Conservation (phyloP, 2,329 filamentous ascomycete species). For the Orbilia blumenaviensis region DNA sequence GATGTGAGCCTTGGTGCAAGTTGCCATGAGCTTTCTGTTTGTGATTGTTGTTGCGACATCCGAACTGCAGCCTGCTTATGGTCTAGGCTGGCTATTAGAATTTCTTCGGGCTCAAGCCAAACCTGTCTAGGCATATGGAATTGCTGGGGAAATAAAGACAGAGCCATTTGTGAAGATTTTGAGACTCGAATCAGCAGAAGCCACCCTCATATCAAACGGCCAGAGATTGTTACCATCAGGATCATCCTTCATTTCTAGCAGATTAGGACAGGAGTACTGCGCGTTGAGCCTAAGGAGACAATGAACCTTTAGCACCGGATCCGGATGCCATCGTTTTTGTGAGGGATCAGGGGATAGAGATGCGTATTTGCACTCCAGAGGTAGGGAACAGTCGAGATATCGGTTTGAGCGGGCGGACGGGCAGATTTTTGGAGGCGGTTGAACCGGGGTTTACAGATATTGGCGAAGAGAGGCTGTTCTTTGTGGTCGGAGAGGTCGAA, state of each 20-base stretch:
- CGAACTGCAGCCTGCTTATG: neutral
- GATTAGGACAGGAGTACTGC: neutral
- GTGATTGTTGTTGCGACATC: no score
- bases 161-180: neutral
- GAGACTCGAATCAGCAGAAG: neutral
- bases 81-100: neutral
- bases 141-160: neutral
- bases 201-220: neutral
- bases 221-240: neutral
- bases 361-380: no score
- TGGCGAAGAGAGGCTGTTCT: neutral
- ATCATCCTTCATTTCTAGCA: neutral
- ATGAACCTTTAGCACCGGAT: neutral
- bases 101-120: neutral
- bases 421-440: neutral
- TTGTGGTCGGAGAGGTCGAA: slow-evolving; percentile 11
- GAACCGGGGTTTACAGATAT: neutral
- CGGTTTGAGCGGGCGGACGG: neutral
- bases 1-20: no score
- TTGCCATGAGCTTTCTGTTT: no score
- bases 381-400: neutral
- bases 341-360: neutral
- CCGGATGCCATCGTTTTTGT: neutral
- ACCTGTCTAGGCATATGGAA: neutral
- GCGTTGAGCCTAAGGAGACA: neutral